Evolutionary conservation across 2,329 filamentous ascomycete species (phyloP), one percentile per base, ranked within the genome.

Genomic region (Alternaria brassicae): DNA sequence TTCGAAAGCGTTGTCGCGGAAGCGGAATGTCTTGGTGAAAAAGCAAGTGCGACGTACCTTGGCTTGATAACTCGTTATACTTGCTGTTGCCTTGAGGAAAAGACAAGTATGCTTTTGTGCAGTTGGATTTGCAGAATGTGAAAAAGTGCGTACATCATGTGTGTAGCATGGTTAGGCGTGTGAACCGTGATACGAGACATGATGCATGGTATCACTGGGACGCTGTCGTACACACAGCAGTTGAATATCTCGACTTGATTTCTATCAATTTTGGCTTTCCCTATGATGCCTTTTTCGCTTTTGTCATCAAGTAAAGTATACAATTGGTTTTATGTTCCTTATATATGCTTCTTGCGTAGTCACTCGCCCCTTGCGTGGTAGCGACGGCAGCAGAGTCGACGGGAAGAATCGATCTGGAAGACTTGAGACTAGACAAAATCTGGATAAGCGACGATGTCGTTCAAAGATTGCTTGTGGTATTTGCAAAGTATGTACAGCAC

Each of bases 1-100:
- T 19, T 28, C 44, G 44, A 30, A 48, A 36, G 28, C 44, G 30
- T 48, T 48, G 28, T 48, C 30, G 44, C 44, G 44, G 44, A 48
- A 36, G 28, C 44, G 30, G 44, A 23, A 48, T 23, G 30, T 48
- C 44, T 34, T 48, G 44, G 30, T 34, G 12, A 19, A 48, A 48
- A 25, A 48, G 44, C 28, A 48, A 48, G 13, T 15, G n/a, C 21
- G 28, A 9, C 9, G 19, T 5, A n/a, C 15, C 6, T 48, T 48
- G 19, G 44, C 21, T 23, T 19, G 4, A 23, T 25, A 17, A 48
- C 17, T 25, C 28, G 44, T 17, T 7, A 28, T 17, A 19, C 21
- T 48, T 13, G 13, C 28, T 48, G 28, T 2, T 34, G 28, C 19
- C 5, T 32, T 6, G 28, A 23, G 44, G 13, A 48, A 48, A 48